A percentile compares a stretch with the other conserved stretches of the same genome.
Evolutionary conservation across 73 alveolate genomes (phyloP).

Genomic region (Blepharisma japonicum): DNA sequence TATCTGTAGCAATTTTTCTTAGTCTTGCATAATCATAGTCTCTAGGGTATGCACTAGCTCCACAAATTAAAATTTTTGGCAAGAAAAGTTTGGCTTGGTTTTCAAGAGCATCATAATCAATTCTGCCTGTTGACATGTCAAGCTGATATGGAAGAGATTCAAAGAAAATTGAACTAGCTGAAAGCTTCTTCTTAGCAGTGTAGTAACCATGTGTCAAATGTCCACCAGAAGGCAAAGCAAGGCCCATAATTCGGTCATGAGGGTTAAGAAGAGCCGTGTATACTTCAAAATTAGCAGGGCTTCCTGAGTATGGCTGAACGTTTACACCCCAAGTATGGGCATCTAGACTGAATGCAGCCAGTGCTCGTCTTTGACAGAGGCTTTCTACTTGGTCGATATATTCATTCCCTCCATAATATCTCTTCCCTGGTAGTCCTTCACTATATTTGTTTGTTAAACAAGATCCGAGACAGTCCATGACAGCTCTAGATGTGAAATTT

Average conservation of each 20-base stretch:
- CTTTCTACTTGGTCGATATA: slow-evolving; percentile 77
- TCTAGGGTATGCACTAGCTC: slow-evolving; percentile 90
- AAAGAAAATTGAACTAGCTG: slow-evolving; percentile 81
- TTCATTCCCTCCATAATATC: slow-evolving; percentile 93
- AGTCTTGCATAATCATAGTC: slow-evolving; percentile 76
- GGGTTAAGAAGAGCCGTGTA: slow-evolving; percentile 89
- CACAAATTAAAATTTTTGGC: slow-evolving; percentile 82
- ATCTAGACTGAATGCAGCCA: slow-evolving; percentile 79
- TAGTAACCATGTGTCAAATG: slow-evolving; percentile 93
- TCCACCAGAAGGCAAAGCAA: slow-evolving; percentile 92
- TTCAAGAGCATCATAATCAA: slow-evolving; percentile 85
- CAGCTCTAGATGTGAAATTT: slow-evolving; percentile 74
- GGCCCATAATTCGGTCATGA: slow-evolving; percentile 81
- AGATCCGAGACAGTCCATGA: slow-evolving; percentile 84
- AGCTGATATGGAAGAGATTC: slow-evolving; percentile 82
- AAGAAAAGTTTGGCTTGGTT: slow-evolving; percentile 63
- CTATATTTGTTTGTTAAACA: slow-evolving; percentile 86
- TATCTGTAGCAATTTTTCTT: slow-evolving; percentile 73
- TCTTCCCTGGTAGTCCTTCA: slow-evolving; percentile 94
- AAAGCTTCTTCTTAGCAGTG: slow-evolving; percentile 70
- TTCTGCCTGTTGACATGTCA: slow-evolving; percentile 44
- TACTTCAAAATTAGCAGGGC: slow-evolving; percentile 94
- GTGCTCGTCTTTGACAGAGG: slow-evolving; percentile 80
- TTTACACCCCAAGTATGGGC: slow-evolving; percentile 92
- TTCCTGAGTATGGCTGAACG: slow-evolving; percentile 92